Conservation (phyloP, 306 rosid genomes). For the Senna tora region DNA sequence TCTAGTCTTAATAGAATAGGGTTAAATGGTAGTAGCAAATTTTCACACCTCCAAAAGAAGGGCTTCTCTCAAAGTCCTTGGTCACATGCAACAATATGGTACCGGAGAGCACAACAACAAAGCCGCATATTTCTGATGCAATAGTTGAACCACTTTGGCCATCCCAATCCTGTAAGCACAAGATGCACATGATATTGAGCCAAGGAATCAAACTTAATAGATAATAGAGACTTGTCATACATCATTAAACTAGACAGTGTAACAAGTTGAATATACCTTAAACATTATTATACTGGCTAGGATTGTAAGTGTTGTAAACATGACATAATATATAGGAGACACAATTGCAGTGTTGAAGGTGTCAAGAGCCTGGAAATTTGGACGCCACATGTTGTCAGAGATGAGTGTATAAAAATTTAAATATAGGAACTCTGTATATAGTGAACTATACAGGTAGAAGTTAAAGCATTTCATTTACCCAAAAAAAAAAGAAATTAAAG, state of each 20-base stretch:
- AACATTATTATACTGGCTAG: conserved; percentile 89
- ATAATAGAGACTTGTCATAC: conserved; percentile 14
- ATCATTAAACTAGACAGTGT: conserved; percentile 11
- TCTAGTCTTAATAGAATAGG: neutral
- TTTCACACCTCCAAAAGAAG: conserved; percentile 69
- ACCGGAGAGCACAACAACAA: conserved; percentile 77
- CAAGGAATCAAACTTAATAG: conserved; percentile 14
- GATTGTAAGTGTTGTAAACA: conserved; percentile 84
- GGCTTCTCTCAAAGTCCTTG: conserved; percentile 74
- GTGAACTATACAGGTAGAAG: conserved; percentile 14
- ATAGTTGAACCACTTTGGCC: conserved; percentile 69
- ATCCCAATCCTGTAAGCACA: conserved; percentile 76
- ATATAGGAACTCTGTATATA: neutral
- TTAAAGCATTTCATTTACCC: no score
- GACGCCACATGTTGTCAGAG: conserved; percentile 33
- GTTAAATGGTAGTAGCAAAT: conserved; percentile 19
- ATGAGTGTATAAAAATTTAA: neutral
- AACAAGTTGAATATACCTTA: conserved; percentile 57
- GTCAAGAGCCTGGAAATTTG: conserved; percentile 81
- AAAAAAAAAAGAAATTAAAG: no score
- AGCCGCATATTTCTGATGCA: conserved; percentile 83
- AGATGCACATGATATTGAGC: conserved; percentile 27
- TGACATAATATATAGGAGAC: conserved; percentile 86
- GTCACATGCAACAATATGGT: conserved; percentile 70
- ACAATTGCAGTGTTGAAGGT: conserved; percentile 88